These are phyloP conservation scores for Petunia axillaris DNA, from an alignment of 257 asterid species.

Conservation along the genomic window DNA sequence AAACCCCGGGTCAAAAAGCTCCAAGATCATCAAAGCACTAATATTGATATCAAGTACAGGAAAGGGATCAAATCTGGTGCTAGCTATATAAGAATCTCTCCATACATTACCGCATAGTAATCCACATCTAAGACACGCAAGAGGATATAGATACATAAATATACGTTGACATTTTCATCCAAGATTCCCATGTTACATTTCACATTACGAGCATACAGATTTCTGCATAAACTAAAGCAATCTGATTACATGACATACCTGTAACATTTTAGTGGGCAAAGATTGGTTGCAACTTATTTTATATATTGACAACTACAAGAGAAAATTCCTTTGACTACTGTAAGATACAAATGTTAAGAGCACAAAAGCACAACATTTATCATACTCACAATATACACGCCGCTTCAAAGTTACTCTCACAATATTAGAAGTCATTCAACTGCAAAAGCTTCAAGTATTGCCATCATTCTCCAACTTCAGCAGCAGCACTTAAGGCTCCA, in stretches of 20 bases:
- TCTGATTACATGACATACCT: not conserved
- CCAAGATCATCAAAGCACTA: not conserved
- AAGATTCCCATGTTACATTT: not conserved
- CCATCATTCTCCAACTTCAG: slow-evolving; percentile 23
- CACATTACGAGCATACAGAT: not conserved
- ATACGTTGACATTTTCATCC: no score
- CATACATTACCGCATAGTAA: not conserved
- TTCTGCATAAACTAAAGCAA: not conserved
- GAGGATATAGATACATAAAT: slow-evolving; percentile 4
- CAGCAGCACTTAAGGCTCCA: slow-evolving; percentile 9
- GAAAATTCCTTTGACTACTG: not conserved
- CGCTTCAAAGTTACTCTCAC: not conserved
- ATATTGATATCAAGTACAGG: not conserved
- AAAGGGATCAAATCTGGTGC: not conserved
- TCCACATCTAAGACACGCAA: not conserved
- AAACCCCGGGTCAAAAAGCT: no score
- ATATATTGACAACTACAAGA: not conserved
- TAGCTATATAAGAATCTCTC: not conserved
- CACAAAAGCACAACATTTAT: slow-evolving; percentile 1
- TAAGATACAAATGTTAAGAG: not conserved
- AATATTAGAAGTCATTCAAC: not conserved
- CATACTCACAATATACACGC: slow-evolving; percentile 1
- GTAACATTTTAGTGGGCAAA: not conserved
- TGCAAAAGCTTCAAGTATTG: slow-evolving; percentile 6
- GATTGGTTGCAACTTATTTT: not conserved